These are phyloP conservation scores for Butyriboletus loyo DNA, from an alignment of 768 basidiomycete genomes.

Conservation along the genomic window DNA sequence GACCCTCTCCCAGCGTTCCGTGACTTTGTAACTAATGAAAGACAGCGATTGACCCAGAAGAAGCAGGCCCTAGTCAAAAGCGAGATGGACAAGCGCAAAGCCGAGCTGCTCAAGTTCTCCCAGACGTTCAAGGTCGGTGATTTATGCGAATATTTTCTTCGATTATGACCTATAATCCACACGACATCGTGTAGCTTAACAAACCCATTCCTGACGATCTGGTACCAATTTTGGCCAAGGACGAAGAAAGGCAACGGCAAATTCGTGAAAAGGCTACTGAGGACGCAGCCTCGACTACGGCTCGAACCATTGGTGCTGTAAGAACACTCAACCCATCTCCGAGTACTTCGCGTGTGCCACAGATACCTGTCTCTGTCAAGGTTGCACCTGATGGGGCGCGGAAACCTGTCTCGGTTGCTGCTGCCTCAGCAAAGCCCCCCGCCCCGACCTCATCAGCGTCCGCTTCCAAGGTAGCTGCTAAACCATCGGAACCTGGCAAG, in stretches of 20 bases:
- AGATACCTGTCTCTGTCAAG: conserved; percentile 30
- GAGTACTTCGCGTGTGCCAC: conserved; percentile 44
- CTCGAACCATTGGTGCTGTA: conserved; percentile 65
- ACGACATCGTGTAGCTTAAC: conserved; percentile 58
- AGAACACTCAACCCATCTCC: conserved; percentile 41
- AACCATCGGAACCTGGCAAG: conserved; percentile 30
- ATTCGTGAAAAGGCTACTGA: conserved; percentile 75
- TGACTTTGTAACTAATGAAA: conserved; percentile 90
- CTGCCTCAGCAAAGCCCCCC: conserved; percentile 27
- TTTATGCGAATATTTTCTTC: neutral
- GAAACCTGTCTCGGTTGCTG: conserved; percentile 26
- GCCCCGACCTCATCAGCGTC: conserved; percentile 29
- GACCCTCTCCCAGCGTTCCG: conserved; percentile 84
- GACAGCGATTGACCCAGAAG: conserved; percentile 86
- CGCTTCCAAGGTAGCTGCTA: conserved; percentile 30
- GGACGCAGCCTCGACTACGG: conserved; percentile 63
- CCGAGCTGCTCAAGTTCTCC: conserved; percentile 91
- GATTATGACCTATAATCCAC: neutral
- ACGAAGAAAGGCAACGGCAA: conserved; percentile 82
- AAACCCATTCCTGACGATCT: conserved; percentile 95
- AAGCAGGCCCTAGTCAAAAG: conserved; percentile 84
- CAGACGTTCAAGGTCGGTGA: conserved; percentile 83
- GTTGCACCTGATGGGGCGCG: conserved; percentile 26
- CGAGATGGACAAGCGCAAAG: conserved; percentile 93
- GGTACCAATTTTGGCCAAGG: conserved; percentile 88